Evolutionary conservation across 2,329 filamentous ascomycete genomes (phyloP).

Genomic region (Ilyonectria sp.): DNA sequence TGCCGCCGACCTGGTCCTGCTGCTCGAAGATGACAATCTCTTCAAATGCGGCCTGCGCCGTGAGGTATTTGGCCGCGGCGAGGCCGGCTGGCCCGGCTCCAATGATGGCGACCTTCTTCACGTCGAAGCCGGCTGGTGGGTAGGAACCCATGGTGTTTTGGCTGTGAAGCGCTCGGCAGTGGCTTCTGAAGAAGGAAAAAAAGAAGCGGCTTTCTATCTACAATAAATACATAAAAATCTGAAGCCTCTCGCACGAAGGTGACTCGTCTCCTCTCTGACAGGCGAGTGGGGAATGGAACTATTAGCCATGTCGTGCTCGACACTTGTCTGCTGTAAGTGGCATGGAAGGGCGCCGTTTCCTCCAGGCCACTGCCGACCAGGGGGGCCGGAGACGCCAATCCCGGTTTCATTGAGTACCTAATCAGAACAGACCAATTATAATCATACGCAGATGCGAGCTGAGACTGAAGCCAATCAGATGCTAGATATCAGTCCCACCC

Average conservation of each 20-base stretch:
- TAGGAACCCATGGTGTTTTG: conserved; percentile 50
- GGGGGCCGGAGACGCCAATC: neutral
- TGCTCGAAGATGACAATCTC: conserved; percentile 87
- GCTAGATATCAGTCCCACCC: neutral
- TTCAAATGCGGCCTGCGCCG: conserved; percentile 77
- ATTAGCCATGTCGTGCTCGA: conserved; percentile 36
- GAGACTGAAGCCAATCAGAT: neutral
- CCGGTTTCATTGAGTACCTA: neutral
- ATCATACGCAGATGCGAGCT: neutral
- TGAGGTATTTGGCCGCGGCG: conserved; percentile 84
- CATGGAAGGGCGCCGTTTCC: conserved; percentile 16
- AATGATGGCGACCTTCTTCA: conserved; percentile 80
- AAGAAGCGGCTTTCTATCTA: conserved; percentile 23
- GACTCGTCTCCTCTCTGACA: conserved; percentile 35
- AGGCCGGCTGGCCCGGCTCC: conserved; percentile 88
- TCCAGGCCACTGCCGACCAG: conserved; percentile 1
- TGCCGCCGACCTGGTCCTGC: conserved; percentile 81
- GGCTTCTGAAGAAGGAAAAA: conserved; percentile 8
- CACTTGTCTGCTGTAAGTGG: conserved; percentile 30
- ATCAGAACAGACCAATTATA: neutral
- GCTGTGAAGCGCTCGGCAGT: conserved; percentile 3
- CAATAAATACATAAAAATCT: conserved; percentile 30
- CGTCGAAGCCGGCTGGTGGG: conserved; percentile 57
- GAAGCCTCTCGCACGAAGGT: conserved; percentile 25
- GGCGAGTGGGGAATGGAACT: conserved; percentile 43